phyloP scores from a whole-genome alignment of 2,329 filamentous ascomycete species.

The Fusarium sp. region DNA sequence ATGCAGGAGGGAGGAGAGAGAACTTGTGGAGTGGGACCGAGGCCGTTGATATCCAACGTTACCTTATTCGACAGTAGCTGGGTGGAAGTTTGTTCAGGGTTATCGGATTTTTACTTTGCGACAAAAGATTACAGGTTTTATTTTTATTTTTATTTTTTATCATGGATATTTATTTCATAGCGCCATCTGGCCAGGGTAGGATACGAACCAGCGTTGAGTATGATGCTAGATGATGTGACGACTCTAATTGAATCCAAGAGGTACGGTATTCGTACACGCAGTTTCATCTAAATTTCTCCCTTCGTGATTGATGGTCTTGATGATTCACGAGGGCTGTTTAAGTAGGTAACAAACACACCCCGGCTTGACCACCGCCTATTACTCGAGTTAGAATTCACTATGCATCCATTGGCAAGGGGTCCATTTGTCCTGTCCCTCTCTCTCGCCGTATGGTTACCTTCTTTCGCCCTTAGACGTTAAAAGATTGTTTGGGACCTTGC shows the following conservation, averaged over 20 bases:
- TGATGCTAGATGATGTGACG: slow-evolving; percentile 8
- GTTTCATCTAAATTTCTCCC: slow-evolving; percentile 5
- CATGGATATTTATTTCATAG: neutral
- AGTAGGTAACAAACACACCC: neutral
- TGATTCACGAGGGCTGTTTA: neutral
- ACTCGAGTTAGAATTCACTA: slow-evolving; percentile 4
- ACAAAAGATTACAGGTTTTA: neutral
- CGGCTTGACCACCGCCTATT: neutral
- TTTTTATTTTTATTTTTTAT: neutral
- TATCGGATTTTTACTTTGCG: slow-evolving; percentile 6
- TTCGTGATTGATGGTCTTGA: slow-evolving; percentile 15
- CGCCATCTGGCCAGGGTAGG: neutral
- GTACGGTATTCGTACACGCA: neutral
- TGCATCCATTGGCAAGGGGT: slow-evolving; percentile 25
- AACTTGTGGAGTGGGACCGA: slow-evolving; percentile 21
- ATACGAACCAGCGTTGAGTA: neutral
- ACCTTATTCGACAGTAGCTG: neutral
- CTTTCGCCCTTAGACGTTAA: slow-evolving; percentile 1
- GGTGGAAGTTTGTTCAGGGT: slow-evolving; percentile 5
- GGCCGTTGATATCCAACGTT: slow-evolving; percentile 7
- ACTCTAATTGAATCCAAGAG: neutral
- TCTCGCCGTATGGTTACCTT: neutral
- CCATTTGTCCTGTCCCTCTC: slow-evolving; percentile 22
- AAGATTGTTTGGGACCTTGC: slow-evolving; percentile 13
- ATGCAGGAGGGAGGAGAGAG: slow-evolving; percentile 17